phyloP scores from a whole-genome alignment of 257 asterid species.

The Capsicum chinense region DNA sequence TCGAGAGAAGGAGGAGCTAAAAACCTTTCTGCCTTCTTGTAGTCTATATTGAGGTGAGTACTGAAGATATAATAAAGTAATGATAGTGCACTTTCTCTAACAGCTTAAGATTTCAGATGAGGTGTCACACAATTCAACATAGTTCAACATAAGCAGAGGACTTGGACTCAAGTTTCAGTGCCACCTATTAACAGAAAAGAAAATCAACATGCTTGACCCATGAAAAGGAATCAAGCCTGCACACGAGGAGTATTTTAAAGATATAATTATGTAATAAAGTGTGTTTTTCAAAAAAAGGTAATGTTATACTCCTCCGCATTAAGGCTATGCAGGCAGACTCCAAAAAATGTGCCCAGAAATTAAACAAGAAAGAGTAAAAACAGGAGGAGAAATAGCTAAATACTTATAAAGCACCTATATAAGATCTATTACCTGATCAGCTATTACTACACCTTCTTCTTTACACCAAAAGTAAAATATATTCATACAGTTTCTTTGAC shows the following conservation, averaged over 20 bases:
- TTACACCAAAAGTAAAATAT: too few species aligned
- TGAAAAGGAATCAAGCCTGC: constrained; percentile 2
- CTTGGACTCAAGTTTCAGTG: neutral
- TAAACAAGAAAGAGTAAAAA: too few species aligned
- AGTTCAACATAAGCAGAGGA: neutral
- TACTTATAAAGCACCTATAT: too few species aligned
- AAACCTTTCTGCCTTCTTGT: neutral
- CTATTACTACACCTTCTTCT: too few species aligned
- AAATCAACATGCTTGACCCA: neutral
- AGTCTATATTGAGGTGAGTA: neutral
- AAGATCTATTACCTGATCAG: too few species aligned
- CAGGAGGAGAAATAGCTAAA: too few species aligned
- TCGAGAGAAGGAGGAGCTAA: neutral
- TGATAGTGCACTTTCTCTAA: neutral
- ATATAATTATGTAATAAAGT: constrained; percentile 1
- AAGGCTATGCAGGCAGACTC: too few species aligned
- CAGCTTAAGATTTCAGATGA: neutral
- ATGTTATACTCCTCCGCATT: too few species aligned
- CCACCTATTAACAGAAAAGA: neutral
- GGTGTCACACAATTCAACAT: constrained; percentile 13
- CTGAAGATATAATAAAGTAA: neutral
- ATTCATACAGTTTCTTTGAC: too few species aligned
- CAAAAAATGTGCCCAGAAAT: too few species aligned
- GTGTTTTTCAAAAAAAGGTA: too few species aligned
- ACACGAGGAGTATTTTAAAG: neutral